phyloP scores from a whole-genome alignment of 768 basidiomycete species.

The Pulveroboletus ravenelii region DNA sequence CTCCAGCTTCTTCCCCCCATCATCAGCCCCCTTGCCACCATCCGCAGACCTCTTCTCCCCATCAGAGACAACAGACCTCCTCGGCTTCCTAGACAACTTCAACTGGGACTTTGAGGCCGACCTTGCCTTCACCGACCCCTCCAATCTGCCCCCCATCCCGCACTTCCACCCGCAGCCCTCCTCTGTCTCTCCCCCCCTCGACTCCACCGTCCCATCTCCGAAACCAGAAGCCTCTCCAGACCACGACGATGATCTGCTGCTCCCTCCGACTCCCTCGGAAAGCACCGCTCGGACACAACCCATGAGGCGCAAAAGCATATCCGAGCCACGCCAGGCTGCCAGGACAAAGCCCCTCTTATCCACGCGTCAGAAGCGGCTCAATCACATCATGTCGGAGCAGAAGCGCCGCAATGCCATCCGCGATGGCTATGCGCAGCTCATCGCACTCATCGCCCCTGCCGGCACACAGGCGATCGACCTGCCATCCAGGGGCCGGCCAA shows the following conservation, averaged over 20 bases:
- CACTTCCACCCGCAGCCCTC: conserved; percentile 5
- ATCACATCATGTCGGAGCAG: conserved; percentile 94
- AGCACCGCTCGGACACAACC: conserved; percentile 12
- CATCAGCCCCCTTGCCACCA: conserved; percentile 49
- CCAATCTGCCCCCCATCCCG: conserved; percentile 5
- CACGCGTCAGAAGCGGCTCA: conserved; percentile 81
- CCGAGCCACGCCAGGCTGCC: conserved; percentile 26
- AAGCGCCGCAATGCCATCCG: conserved; percentile 90
- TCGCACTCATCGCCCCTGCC: conserved; percentile 74
- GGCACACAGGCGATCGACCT: conserved; percentile 66
- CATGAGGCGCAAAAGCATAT: conserved; percentile 20
- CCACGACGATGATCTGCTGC: conserved; percentile 4
- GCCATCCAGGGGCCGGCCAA: conserved; percentile 76
- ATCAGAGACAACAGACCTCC: conserved; percentile 71
- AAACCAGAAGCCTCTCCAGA: conserved; percentile 6
- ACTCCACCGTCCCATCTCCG: conserved; percentile 2
- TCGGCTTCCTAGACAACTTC: conserved; percentile 81
- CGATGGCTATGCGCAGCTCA: conserved; percentile 84
- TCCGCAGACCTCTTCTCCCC: conserved; percentile 77
- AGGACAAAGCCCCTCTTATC: conserved; percentile 66
- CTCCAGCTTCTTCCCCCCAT: conserved; percentile 51
- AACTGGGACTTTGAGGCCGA: conserved; percentile 57
- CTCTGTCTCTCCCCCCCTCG: not conserved
- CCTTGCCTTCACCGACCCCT: conserved; percentile 20
- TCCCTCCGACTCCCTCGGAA: conserved; percentile 10